Evolutionary conservation across 805 yeast species (phyloP).

Genomic region (Metschnikowia cubensis): DNA sequence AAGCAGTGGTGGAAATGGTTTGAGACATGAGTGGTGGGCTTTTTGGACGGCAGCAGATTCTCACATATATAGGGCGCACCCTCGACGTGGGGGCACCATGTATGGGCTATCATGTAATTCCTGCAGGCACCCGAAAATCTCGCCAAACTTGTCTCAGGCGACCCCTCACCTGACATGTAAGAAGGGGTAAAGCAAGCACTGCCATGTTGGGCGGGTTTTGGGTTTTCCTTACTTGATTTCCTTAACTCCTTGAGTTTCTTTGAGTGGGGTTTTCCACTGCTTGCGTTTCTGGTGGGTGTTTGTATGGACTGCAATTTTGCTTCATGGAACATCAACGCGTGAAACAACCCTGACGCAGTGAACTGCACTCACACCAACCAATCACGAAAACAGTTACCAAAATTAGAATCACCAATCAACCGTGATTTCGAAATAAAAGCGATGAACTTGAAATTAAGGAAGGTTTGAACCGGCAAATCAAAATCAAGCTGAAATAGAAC

Average conservation of each 20-base stretch:
- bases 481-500: no score
- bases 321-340: no score
- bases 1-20: constrained; percentile 62
- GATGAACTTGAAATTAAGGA: no score
- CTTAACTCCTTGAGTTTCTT: neutral
- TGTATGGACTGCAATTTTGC: no score
- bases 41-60: neutral
- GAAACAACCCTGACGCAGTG: no score
- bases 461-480: no score
- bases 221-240: neutral
- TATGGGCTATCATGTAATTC: neutral
- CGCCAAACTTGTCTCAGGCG: neutral
- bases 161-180: neutral
- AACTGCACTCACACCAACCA: no score
- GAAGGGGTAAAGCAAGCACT: neutral
- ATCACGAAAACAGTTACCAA: no score
- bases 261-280: no score
- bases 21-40: constrained; percentile 14
- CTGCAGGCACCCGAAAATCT: neutral
- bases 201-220: neutral
- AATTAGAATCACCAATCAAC: no score
- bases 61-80: constrained; percentile 2
- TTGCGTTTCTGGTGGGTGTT: no score
- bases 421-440: no score
- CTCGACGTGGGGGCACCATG: constrained; percentile 6